Evolutionary conservation across 1,139 yeast genomes (phyloP), one percentile per base, ranked within the genome.

Genomic region (Candida smagusa): DNA sequence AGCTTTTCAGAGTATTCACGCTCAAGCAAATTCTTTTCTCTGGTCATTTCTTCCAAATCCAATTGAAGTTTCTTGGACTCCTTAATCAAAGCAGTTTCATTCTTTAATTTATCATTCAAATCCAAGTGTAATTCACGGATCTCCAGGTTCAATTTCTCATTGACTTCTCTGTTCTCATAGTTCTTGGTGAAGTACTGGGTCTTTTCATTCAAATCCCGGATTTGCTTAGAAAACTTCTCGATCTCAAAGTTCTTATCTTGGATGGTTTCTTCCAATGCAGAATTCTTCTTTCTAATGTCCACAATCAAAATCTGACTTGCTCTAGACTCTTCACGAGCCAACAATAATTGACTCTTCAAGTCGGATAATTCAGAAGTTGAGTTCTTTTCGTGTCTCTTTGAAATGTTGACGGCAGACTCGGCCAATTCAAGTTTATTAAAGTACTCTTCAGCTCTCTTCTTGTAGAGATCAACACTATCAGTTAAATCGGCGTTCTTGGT

Each of bases 401-500:
- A 78, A 35, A 79, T 74, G 33, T 74, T 67, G 2, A 85, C 79
- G 2, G 88, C 84, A 35, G 82, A 72, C 52, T 90, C 96, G 0
- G 95, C 92, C 42, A 79, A 74, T 51, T 88, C 95, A 27, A 89
- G 66, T 49, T 86, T 85, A 43, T 72, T 70, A 50, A 75, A 79
- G 52, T 87, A 85, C 47, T 84, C 87, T 33, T 86, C 92, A 11
- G 95, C 80, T 41, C 96, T 74, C 29, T 68, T 63, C 52, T 80
- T 84, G 59, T 84, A 88, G 28, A 85, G 65, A 24, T 76, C 79
- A 30, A 84, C 63, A 29, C 78, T 69, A 33, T 74, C 72, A 1
- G 63, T 57, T 25, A 84, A 59, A 19, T 84, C 87, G 2, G 50
- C 45, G 45, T 75, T 78, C 42, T 75, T 76, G n/a, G 69, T 53